These are phyloP conservation scores for Microcyclosporella mali DNA, from an alignment of 2,329 filamentous ascomycete genomes.

Conservation along the genomic window DNA sequence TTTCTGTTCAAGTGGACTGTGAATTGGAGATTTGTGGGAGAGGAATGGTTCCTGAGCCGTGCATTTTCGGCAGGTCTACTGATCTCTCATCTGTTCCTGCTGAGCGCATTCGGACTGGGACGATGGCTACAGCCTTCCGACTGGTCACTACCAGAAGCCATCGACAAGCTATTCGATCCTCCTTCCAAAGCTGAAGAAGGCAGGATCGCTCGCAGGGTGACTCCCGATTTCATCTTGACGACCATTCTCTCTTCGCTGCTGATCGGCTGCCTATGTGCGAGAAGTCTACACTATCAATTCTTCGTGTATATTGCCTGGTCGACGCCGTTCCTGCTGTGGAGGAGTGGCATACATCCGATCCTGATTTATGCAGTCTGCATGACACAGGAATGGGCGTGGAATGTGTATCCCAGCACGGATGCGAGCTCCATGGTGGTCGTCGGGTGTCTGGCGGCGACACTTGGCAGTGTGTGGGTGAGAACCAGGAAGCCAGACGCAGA, in stretches of 20 bases:
- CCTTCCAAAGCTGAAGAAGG: conserved; percentile 49
- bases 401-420: conserved; percentile 77
- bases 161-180: conserved; percentile 41
- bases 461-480: conserved; percentile 52
- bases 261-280: conserved; percentile 76
- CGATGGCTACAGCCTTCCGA: conserved; percentile 68
- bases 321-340: conserved; percentile 81
- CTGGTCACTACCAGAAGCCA: conserved; percentile 52
- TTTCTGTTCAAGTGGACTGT: conserved; percentile 99
- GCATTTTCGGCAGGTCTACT: conserved; percentile 64
- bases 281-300: conserved; percentile 92
- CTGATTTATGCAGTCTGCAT: conserved; percentile 65
- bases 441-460: conserved; percentile 59
- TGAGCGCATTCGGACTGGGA: conserved; percentile 59
- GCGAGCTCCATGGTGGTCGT: conserved; percentile 64
- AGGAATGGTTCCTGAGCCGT: conserved; percentile 68
- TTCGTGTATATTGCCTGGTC: conserved; percentile 88
- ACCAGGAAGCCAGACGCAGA: conserved; percentile 4
- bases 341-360: conserved; percentile 61
- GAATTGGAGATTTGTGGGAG: conserved; percentile 94
- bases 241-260: conserved; percentile 69
- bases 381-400: conserved; percentile 88
- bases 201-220: conserved; percentile 53
- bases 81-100: conserved; percentile 56
- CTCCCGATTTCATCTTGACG: conserved; percentile 68